Evolutionary conservation across 2,329 filamentous ascomycete genomes (phyloP).

Genomic region (Trichoderma endophyticum): DNA sequence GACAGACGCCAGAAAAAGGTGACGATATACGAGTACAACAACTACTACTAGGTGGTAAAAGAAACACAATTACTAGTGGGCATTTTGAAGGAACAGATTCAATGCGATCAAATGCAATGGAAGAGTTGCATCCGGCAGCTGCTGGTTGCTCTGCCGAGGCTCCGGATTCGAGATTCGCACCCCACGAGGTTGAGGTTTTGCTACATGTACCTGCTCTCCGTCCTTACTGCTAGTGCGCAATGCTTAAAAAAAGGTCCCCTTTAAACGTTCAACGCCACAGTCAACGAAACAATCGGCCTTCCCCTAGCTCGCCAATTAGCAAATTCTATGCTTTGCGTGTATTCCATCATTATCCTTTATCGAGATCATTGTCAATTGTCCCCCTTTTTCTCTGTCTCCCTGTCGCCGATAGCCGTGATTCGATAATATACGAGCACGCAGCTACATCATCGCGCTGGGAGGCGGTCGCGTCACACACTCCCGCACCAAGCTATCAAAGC

Average conservation of each 20-base stretch:
- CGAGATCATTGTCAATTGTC: background rate
- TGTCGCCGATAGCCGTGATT: background rate
- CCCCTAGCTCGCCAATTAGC: background rate
- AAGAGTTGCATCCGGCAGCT: background rate
- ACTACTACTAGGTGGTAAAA: no score
- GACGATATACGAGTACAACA: no score
- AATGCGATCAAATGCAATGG: background rate
- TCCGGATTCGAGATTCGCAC: background rate
- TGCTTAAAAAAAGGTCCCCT: background rate
- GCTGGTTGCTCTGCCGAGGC: background rate
- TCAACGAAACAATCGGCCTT: background rate
- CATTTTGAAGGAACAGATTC: background rate
- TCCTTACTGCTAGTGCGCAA: background rate
- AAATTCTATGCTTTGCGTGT: background rate
- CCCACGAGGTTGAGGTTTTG: background rate
- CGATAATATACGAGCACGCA: background rate
- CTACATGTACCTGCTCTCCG: background rate
- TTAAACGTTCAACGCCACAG: background rate
- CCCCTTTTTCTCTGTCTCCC: background rate
- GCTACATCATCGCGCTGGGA: constrained; percentile 5
- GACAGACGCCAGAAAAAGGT: background rate
- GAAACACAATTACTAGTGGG: background rate
- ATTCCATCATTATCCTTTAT: background rate
- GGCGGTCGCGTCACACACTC: constrained; percentile 10
- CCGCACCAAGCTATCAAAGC: background rate